Evolutionary conservation across 352 stramenopile species (phyloP).

Genomic region (Phytophthora europaea): DNA sequence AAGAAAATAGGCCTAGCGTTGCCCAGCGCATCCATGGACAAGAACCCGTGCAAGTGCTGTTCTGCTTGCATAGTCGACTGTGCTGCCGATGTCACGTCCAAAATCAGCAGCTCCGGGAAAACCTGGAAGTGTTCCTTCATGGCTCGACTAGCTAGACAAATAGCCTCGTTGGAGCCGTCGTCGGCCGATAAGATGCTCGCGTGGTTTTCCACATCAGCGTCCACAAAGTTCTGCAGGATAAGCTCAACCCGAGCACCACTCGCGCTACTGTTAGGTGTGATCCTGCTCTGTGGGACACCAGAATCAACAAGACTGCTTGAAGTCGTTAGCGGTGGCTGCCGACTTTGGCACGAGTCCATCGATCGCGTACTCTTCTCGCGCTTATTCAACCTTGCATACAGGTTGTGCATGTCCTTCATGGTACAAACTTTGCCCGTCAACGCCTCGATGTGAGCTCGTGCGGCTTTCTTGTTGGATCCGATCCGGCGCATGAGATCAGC

Average conservation of each 20-base stretch:
- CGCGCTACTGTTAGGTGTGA: background rate
- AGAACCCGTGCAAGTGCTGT: constrained; percentile 70
- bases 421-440: constrained; percentile 77
- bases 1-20: constrained; percentile 77
- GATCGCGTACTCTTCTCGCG: constrained; percentile 43
- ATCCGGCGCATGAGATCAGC: constrained; percentile 78
- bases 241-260: constrained; percentile 50
- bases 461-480: constrained; percentile 74
- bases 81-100: constrained; percentile 47
- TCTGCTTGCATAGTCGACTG: background rate
- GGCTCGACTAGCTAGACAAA: constrained; percentile 73
- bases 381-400: constrained; percentile 72
- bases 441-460: constrained; percentile 70
- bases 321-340: constrained; percentile 2
- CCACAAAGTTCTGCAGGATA: constrained; percentile 76
- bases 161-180: constrained; percentile 78
- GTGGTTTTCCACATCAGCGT: constrained; percentile 78
- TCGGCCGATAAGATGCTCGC: constrained; percentile 77
- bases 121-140: constrained; percentile 83
- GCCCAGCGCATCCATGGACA: constrained; percentile 76
- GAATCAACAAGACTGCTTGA: background rate
- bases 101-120: constrained; percentile 66
- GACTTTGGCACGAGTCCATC: background rate
- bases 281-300: background rate
- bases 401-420: constrained; percentile 88